Conservation (phyloP, 768 basidiomycete genomes). For the Dictyophora rubrovolvata region DNA sequence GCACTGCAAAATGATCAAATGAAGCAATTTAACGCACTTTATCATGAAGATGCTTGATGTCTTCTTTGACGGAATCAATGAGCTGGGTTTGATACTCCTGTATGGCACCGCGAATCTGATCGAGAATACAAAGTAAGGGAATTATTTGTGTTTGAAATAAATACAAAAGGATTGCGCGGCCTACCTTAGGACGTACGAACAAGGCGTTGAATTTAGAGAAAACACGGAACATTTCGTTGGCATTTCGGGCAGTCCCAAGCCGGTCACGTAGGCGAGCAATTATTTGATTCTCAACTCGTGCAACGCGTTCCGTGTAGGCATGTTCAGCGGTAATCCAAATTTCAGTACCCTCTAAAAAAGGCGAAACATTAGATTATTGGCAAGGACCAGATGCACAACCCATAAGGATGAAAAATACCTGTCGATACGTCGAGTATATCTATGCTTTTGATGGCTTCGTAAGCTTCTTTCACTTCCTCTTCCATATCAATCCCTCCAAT, state of each 20-base stretch:
- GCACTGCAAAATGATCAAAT: not conserved
- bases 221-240: conserved; percentile 99
- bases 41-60: conserved; percentile 90
- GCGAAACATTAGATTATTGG: conserved; percentile 5
- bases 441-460: conserved; percentile 94
- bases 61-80: conserved; percentile 97
- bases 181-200: conserved; percentile 90
- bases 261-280: conserved; percentile 87
- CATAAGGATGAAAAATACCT: conserved; percentile 47
- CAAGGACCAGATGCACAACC: not conserved
- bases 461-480: conserved; percentile 91
- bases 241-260: conserved; percentile 90
- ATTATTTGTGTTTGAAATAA: not conserved
- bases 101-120: conserved; percentile 90
- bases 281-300: conserved; percentile 97
- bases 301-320: conserved; percentile 95
- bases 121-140: not conserved
- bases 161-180: conserved; percentile 9
- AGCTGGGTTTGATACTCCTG: conserved; percentile 99
- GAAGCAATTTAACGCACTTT: conserved; percentile 40
- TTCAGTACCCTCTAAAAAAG: conserved; percentile 74
- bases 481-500: conserved; percentile 95
- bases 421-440: conserved; percentile 91
- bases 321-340: conserved; percentile 97
- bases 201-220: conserved; percentile 98